Percentiles rank a stretch among this genome's conserved stretches.
These are phyloP conservation scores for Eimeria falciformis DNA, from an alignment of 169 alveolate genomes.

Conservation along the genomic window DNA sequence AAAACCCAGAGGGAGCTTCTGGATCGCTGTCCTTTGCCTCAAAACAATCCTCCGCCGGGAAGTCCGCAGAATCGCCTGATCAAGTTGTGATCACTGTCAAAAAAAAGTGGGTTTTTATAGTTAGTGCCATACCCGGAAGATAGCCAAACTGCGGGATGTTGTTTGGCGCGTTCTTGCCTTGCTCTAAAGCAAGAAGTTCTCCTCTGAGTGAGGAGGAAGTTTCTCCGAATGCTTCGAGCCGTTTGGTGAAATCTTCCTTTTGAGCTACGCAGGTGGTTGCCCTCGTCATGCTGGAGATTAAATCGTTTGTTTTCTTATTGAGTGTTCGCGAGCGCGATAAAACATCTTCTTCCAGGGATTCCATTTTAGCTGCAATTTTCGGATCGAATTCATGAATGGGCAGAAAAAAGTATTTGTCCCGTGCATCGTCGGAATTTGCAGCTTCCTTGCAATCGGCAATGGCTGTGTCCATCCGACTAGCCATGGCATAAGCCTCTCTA, in stretches of 20 bases:
- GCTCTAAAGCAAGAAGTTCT: background rate
- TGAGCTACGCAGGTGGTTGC: slow-evolving; percentile 85
- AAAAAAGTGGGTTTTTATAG: background rate
- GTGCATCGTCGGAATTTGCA: slow-evolving; percentile 91
- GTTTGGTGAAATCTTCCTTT: slow-evolving; percentile 82
- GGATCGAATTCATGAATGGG: slow-evolving; percentile 89
- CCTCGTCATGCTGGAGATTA: slow-evolving; percentile 81
- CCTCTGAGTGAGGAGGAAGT: background rate
- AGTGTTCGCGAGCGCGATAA: slow-evolving; percentile 84
- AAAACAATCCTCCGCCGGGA: slow-evolving; percentile 93
- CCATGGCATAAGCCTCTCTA: slow-evolving; percentile 88
- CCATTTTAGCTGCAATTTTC: slow-evolving; percentile 85
- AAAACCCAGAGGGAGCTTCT: slow-evolving; percentile 91
- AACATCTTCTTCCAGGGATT: slow-evolving; percentile 89
- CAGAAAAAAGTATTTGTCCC: slow-evolving; percentile 92
- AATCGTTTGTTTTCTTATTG: slow-evolving; percentile 83
- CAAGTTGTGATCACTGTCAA: background rate
- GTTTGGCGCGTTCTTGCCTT: background rate
- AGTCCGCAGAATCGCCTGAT: slow-evolving; percentile 88
- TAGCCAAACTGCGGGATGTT: background rate
- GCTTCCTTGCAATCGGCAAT: slow-evolving; percentile 92
- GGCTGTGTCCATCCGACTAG: slow-evolving; percentile 88
- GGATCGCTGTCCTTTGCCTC: slow-evolving; percentile 81
- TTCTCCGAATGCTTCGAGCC: slow-evolving; percentile 66
- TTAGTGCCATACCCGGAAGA: background rate